These are phyloP conservation scores for Aspergillus flavus DNA, from an alignment of 2,329 filamentous ascomycete species.

Conservation along the genomic window DNA sequence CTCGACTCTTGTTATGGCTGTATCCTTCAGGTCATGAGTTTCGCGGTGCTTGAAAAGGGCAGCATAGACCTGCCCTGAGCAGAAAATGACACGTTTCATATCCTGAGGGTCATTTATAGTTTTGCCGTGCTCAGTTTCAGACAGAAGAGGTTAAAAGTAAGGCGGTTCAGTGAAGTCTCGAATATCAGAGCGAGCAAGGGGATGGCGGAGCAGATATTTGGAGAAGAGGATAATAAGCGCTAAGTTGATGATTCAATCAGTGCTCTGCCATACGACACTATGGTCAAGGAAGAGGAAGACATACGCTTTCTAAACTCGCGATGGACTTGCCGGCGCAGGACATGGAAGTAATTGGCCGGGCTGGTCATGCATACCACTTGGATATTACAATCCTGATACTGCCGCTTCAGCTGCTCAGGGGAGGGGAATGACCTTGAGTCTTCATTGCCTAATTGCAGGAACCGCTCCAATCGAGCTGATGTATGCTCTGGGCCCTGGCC, in stretches of 20 bases:
- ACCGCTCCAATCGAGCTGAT: constrained; percentile 7
- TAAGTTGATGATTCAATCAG: neutral
- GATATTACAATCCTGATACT: constrained; percentile 7
- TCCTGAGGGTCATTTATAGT: neutral
- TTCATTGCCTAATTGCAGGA: constrained; percentile 4
- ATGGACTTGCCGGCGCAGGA: constrained; percentile 5
- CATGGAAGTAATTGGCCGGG: constrained; percentile 6
- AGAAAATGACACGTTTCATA: constrained; percentile 1
- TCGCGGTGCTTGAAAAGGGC: neutral
- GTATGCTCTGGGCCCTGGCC: constrained; percentile 9
- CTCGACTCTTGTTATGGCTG: neutral
- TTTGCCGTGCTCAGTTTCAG: neutral
- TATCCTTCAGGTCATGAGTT: neutral
- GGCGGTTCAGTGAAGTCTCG: neutral
- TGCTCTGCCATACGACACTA: neutral
- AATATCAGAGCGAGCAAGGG: neutral
- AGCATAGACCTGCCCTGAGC: constrained; percentile 5
- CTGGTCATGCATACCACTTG: constrained; percentile 8
- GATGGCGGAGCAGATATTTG: constrained; percentile 3
- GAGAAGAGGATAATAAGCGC: constrained; percentile 4
- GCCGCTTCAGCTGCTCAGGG: neutral
- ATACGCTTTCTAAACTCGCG: constrained; percentile 3
- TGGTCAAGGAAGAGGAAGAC: neutral
- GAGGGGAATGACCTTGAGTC: neutral
- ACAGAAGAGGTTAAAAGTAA: neutral